phyloP scores from a whole-genome alignment of 2,329 filamentous ascomycete species.

The Phyllosticta capitalensis region DNA sequence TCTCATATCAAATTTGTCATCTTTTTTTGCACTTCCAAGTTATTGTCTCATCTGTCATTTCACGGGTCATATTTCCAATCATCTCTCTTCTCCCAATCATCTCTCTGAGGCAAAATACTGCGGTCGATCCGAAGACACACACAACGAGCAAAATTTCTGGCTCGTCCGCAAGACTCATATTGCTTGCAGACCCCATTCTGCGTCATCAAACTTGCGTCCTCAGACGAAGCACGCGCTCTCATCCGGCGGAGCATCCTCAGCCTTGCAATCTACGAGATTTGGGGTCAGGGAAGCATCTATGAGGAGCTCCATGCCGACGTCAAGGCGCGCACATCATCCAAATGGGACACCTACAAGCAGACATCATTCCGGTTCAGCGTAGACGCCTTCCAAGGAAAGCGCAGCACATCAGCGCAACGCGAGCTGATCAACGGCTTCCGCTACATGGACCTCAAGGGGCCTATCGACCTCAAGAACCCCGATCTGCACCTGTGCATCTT shows the following conservation, averaged over 20 bases:
- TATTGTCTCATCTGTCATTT: conserved; percentile 11
- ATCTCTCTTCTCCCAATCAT: background rate
- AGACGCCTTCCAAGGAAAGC: conserved; percentile 71
- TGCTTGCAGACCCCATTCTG: conserved; percentile 72
- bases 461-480: conserved; percentile 62
- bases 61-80: background rate
- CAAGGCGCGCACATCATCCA: conserved; percentile 45
- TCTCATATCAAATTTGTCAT: conserved; percentile 3
- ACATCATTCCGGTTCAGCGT: conserved; percentile 74
- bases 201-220: conserved; percentile 56
- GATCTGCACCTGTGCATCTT: conserved; percentile 71
- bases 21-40: background rate
- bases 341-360: conserved; percentile 57
- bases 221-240: conserved; percentile 56
- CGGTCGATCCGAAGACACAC: too few species aligned
- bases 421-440: conserved; percentile 72
- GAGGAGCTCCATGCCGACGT: conserved; percentile 59
- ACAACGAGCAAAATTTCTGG: background rate
- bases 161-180: background rate
- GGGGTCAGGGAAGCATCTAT: conserved; percentile 64
- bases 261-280: conserved; percentile 79
- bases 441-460: conserved; percentile 69
- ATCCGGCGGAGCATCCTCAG: conserved; percentile 70
- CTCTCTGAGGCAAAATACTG: background rate
- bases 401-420: conserved; percentile 53